Evolutionary conservation across 305 asterid genomes (phyloP).

Genomic region (Withania somnifera): DNA sequence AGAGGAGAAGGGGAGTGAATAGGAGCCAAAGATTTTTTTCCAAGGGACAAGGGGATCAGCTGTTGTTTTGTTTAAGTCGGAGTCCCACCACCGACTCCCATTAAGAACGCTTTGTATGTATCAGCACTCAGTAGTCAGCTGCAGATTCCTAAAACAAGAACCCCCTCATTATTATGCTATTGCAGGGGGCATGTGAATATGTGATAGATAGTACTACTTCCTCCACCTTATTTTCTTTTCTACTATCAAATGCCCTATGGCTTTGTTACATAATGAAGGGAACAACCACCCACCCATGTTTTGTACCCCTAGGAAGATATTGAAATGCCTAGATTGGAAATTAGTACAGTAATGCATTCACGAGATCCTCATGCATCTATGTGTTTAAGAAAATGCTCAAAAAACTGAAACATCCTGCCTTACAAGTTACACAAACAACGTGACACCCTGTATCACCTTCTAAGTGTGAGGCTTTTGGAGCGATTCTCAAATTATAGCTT

Average conservation of each 20-base stretch:
- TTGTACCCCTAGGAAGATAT: background rate
- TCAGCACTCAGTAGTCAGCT: background rate
- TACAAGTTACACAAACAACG: background rate
- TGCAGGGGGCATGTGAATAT: background rate
- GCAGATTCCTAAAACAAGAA: background rate
- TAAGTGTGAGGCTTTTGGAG: background rate
- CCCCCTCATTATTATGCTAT: background rate
- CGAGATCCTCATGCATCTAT: background rate
- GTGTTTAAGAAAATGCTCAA: background rate
- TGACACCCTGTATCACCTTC: background rate
- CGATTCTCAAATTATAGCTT: background rate
- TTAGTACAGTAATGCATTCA: background rate
- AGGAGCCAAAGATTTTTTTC: background rate
- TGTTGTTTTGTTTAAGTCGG: background rate
- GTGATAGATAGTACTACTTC: background rate
- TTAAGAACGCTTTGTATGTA: background rate
- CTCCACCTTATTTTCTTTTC: background rate
- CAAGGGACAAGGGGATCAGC: background rate
- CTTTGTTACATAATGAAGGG: background rate
- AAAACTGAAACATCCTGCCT: background rate
- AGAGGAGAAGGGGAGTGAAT: background rate
- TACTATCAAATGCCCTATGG: background rate
- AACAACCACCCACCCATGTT: background rate
- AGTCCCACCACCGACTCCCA: slow-evolving; percentile 2
- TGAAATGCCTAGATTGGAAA: background rate